Conservation (phyloP, 805 yeast species). For the Spathaspora sp. region DNA sequence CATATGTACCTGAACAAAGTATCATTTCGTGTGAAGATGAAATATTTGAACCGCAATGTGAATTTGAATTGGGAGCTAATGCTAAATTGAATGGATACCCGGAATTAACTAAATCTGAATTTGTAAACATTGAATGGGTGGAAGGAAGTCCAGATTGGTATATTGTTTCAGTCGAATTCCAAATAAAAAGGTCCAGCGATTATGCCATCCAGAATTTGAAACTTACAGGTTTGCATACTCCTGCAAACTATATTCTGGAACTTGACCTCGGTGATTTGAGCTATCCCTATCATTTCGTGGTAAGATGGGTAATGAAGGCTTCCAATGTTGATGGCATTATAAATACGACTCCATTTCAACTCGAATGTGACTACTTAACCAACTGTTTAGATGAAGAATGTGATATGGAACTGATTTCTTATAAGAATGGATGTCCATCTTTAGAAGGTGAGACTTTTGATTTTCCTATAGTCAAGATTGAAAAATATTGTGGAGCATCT, state of each 20-base stretch:
- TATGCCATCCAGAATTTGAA: background rate
- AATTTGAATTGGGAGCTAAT: background rate
- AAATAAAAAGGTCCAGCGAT: background rate
- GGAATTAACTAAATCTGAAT: background rate
- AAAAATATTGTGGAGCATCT: background rate
- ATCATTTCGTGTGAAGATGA: background rate
- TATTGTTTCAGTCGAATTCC: background rate
- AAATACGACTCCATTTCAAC: background rate
- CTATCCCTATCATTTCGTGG: background rate
- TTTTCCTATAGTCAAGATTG: background rate
- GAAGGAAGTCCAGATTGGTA: background rate
- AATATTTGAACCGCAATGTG: background rate
- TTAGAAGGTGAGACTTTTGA: background rate
- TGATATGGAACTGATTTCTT: background rate
- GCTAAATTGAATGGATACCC: background rate
- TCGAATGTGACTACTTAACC: background rate
- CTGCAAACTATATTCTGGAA: background rate
- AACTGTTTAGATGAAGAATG: background rate
- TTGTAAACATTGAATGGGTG: background rate
- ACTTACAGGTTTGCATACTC: background rate
- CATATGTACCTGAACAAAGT: background rate
- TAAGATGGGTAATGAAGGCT: background rate
- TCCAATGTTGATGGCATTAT: background rate
- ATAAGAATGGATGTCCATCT: background rate
- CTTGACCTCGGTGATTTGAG: background rate